phyloP scores from a whole-genome alignment of 768 basidiomycete species.

The Holtermannia corniformis region DNA sequence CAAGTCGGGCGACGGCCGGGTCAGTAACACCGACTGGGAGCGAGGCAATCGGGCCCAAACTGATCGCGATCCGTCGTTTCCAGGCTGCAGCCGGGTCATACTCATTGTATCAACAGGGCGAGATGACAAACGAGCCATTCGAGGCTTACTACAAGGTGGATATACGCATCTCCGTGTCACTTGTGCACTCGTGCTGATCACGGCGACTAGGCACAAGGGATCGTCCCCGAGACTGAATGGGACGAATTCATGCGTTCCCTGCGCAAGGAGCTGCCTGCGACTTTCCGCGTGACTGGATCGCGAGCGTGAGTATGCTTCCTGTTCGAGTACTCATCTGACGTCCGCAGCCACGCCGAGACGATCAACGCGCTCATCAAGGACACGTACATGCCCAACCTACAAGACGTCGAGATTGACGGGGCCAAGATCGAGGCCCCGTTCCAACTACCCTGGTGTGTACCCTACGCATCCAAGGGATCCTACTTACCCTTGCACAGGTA shows the following conservation, averaged over 20 bases:
- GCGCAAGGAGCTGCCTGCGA: constrained; percentile 71
- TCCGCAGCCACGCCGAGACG: constrained; percentile 48
- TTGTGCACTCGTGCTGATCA: background rate
- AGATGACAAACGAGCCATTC: constrained; percentile 41
- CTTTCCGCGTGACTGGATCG: constrained; percentile 84
- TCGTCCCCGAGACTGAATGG: constrained; percentile 70
- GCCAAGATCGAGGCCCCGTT: constrained; percentile 66
- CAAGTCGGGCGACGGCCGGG: too few relatives aligned
- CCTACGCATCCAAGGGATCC: background rate
- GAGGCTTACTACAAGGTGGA: constrained; percentile 46
- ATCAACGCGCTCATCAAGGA: constrained; percentile 70
- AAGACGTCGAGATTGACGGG: constrained; percentile 64
- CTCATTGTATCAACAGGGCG: constrained; percentile 4
- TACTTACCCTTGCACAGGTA: constrained; percentile 52
- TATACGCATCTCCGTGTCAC: background rate
- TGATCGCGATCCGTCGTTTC: too few relatives aligned
- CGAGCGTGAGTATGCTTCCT: constrained; percentile 52
- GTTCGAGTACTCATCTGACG: constrained; percentile 3
- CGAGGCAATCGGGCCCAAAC: too few relatives aligned
- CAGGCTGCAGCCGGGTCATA: too few relatives aligned
- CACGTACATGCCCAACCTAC: constrained; percentile 67
- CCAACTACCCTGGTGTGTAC: constrained; percentile 68
- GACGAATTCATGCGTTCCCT: constrained; percentile 57
- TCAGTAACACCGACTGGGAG: too few relatives aligned
- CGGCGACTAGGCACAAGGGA: constrained; percentile 50